Evolutionary conservation across 2,329 filamentous ascomycete species (phyloP).

Genomic region (Fusarium verticillioides): DNA sequence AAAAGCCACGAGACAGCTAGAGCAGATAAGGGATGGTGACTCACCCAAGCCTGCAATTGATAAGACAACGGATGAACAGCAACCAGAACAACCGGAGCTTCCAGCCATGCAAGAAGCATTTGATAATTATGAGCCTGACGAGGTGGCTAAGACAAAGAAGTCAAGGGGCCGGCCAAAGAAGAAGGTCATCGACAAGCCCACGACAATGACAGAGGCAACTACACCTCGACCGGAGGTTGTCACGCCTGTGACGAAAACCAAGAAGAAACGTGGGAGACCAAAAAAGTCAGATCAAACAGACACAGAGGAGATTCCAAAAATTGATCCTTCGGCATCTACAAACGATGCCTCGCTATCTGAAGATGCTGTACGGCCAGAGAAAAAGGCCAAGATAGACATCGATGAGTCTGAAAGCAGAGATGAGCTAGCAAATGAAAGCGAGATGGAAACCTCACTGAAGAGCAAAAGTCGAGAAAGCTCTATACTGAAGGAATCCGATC

Average conservation of each 20-base stretch:
- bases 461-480: conserved; percentile 1
- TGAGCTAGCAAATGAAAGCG: not conserved
- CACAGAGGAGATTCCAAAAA: conserved; percentile 11
- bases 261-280: conserved; percentile 57
- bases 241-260: conserved; percentile 31
- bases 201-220: conserved; percentile 12
- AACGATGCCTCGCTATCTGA: conserved; percentile 13
- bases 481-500: conserved; percentile 22
- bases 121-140: conserved; percentile 27
- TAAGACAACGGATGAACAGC: not conserved
- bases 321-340: not conserved
- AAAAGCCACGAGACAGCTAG: conserved; percentile 12
- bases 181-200: conserved; percentile 22
- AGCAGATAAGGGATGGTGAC: not conserved
- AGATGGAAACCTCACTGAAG: not conserved
- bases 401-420: conserved; percentile 6
- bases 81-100: not conserved
- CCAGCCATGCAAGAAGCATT: not conserved
- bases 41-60: not conserved
- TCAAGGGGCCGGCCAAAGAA: conserved; percentile 50
- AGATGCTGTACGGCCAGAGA: conserved; percentile 4
- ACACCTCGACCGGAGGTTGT: conserved; percentile 6
- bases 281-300: conserved; percentile 49
- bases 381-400: not conserved
- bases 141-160: conserved; percentile 43